These are phyloP conservation scores for Diaporthe humulicola DNA, from an alignment of 2,329 filamentous ascomycete genomes.

Conservation along the genomic window DNA sequence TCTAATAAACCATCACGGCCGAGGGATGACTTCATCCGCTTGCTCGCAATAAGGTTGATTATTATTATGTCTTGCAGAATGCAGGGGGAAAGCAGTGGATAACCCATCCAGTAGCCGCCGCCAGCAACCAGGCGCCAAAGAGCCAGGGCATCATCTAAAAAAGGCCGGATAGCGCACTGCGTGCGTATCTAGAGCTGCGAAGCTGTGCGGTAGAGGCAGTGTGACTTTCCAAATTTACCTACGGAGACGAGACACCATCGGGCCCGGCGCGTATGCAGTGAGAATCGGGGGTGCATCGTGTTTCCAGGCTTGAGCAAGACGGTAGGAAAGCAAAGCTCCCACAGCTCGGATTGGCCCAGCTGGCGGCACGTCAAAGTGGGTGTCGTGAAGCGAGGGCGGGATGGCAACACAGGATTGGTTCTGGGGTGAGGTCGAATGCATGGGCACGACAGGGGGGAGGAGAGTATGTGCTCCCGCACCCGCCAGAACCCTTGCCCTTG, in stretches of 20 bases:
- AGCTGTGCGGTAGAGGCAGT: not conserved
- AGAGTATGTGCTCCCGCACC: not conserved
- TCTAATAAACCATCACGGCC: conserved; percentile 6
- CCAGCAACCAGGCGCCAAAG: not conserved
- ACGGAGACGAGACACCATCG: conserved; percentile 7
- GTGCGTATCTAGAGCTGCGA: not conserved
- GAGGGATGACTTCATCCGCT: not conserved
- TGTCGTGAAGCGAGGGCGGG: not conserved
- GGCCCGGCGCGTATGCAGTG: conserved; percentile 27
- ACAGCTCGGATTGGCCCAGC: not conserved
- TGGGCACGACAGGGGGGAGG: not conserved
- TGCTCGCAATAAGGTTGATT: not conserved
- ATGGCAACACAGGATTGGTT: conserved; percentile 14
- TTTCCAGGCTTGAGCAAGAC: not conserved
- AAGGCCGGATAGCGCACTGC: not conserved
- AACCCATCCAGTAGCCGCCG: not conserved
- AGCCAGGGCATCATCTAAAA: conserved; percentile 3
- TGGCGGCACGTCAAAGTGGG: conserved; percentile 23
- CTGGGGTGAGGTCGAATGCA: not conserved
- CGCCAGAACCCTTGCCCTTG: too few relatives aligned
- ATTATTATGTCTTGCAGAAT: conserved; percentile 5
- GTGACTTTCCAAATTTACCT: conserved; percentile 24
- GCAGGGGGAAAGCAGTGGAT: conserved; percentile 28
- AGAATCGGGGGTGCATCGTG: conserved; percentile 7
- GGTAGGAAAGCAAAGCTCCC: not conserved